Evolutionary conservation across 331 rosid species (phyloP).

Genomic region (Acacia concinna): DNA sequence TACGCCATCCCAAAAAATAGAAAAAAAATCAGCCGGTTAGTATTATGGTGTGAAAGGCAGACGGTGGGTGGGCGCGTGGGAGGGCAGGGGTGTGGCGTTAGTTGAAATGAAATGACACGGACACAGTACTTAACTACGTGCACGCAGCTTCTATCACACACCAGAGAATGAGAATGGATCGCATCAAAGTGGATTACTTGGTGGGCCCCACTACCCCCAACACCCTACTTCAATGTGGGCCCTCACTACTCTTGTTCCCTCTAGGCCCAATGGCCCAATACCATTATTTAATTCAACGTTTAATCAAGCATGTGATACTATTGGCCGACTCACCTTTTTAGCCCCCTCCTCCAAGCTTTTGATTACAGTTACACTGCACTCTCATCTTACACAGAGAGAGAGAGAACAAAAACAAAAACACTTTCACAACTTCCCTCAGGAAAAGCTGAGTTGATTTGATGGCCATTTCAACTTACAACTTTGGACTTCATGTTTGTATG

Average conservation of each 20-base stretch:
- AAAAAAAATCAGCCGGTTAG: no score
- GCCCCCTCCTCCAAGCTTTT: no score
- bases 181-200: not conserved
- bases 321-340: no score
- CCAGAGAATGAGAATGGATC: not conserved
- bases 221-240: not conserved
- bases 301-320: not conserved
- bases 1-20: no score
- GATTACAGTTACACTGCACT: no score
- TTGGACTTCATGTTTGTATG: no score
- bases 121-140: not conserved
- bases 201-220: not conserved
- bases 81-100: no score
- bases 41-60: not conserved
- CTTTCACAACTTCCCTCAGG: no score
- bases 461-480: no score
- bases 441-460: no score
- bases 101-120: not conserved
- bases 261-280: not conserved
- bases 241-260: not conserved
- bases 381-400: no score
- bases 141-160: not conserved
- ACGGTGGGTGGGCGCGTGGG: not conserved
- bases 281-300: not conserved
- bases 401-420: no score